A percentile compares a stretch with the other conserved stretches of the same genome.
phyloP scores from a whole-genome alignment of 306 rosid genomes.

The Alnus rubra region DNA sequence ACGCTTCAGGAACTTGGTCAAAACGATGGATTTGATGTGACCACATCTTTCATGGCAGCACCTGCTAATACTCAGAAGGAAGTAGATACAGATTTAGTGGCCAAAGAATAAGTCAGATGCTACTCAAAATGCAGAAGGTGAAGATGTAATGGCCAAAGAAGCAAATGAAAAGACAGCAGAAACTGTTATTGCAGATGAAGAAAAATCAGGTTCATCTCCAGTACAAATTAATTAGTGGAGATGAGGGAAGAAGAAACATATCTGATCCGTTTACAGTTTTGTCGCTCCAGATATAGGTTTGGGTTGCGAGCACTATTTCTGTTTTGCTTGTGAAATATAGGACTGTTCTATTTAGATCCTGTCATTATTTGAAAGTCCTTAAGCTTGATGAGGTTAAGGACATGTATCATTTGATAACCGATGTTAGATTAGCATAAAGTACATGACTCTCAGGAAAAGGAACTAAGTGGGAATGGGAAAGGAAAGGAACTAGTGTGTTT shows the following conservation, averaged over 20 bases:
- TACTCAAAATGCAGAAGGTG: neutral
- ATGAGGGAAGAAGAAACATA: neutral
- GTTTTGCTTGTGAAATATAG: neutral
- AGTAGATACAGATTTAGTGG: constrained; percentile 5
- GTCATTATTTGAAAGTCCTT: neutral
- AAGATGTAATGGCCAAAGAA: constrained; percentile 11
- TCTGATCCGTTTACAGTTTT: neutral
- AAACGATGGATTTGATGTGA: neutral
- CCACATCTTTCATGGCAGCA: neutral
- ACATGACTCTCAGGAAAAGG: too few relatives aligned
- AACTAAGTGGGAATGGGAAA: too few relatives aligned
- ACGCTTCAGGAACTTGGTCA: neutral
- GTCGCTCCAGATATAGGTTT: neutral
- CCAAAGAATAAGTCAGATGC: constrained; percentile 15
- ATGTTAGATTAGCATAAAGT: too few relatives aligned
- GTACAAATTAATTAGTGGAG: constrained; percentile 8
- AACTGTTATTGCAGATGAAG: neutral
- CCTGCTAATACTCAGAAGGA: constrained; percentile 18
- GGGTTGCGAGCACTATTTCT: neutral
- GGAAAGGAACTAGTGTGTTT: too few relatives aligned
- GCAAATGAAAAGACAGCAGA: constrained; percentile 1
- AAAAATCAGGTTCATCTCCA: neutral
- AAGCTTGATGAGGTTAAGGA: neutral
- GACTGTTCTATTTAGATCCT: neutral
- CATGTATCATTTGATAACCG: neutral